phyloP scores from a whole-genome alignment of 2,329 filamentous ascomycete genomes.

The Apiospora arundinis region DNA sequence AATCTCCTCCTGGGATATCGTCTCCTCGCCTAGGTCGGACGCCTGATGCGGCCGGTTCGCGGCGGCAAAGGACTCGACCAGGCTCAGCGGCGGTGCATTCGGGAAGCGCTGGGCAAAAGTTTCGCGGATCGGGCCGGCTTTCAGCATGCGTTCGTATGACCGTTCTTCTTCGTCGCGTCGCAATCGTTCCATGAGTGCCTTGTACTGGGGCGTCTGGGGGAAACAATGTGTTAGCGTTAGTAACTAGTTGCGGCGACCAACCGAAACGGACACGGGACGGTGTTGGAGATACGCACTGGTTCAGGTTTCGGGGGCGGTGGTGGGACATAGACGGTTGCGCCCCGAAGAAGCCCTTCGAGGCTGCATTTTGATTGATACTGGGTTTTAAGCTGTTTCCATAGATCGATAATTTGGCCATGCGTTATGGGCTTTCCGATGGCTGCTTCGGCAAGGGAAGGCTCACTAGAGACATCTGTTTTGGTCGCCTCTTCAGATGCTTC shows the following conservation, averaged over 20 bases:
- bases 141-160: slow-evolving; percentile 81
- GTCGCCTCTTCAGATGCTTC: slow-evolving; percentile 45
- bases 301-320: slow-evolving; percentile 81
- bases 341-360: slow-evolving; percentile 74
- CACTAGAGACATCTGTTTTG: slow-evolving; percentile 49
- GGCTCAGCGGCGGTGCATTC: slow-evolving; percentile 46
- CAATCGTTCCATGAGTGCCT: slow-evolving; percentile 84
- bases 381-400: slow-evolving; percentile 61
- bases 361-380: slow-evolving; percentile 46
- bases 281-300: slow-evolving; percentile 60
- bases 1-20: slow-evolving; percentile 73
- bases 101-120: slow-evolving; percentile 67
- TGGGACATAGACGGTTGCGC: slow-evolving; percentile 75
- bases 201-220: slow-evolving; percentile 77
- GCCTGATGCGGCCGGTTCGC: slow-evolving; percentile 55
- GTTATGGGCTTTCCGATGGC: slow-evolving; percentile 71
- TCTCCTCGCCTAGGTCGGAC: slow-evolving; percentile 62
- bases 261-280: not conserved
- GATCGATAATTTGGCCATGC: slow-evolving; percentile 70
- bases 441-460: slow-evolving; percentile 58
- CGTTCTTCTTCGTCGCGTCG: slow-evolving; percentile 83
- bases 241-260: slow-evolving; percentile 22
- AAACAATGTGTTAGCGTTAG: slow-evolving; percentile 21
- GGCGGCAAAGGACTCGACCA: slow-evolving; percentile 61
- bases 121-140: slow-evolving; percentile 61